Evolutionary conservation across 148 eudicot genomes (phyloP).

Genomic region (Spergularia marina): DNA sequence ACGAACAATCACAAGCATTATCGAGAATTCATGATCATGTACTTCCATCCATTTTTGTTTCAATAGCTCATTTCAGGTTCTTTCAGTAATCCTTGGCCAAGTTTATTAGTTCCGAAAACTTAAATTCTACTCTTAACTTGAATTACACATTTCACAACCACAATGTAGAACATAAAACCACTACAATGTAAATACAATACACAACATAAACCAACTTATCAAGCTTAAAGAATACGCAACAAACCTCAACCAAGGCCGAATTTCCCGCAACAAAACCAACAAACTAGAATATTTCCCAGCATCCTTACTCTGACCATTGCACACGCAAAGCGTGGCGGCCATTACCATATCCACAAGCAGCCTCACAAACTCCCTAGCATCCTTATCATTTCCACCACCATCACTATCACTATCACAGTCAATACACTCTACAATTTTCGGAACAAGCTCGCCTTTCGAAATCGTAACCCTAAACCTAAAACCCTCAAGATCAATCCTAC

Average conservation of each 20-base stretch:
- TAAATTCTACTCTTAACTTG: background rate
- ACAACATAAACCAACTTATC: too few relatives aligned
- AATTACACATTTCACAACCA: background rate
- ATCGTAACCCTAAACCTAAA: slow-evolving; percentile 19
- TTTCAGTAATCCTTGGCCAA: background rate
- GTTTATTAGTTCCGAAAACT: too few relatives aligned
- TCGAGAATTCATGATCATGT: background rate
- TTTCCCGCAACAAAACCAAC: slow-evolving; percentile 47
- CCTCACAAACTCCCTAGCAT: slow-evolving; percentile 23
- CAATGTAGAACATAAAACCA: background rate
- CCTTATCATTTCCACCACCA: background rate
- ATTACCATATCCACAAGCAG: slow-evolving; percentile 56
- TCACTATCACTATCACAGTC: slow-evolving; percentile 1
- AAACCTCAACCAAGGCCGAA: slow-evolving; percentile 71
- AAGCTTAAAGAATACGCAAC: background rate
- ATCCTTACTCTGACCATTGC: slow-evolving; percentile 40
- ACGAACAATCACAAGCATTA: background rate
- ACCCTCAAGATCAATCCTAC: slow-evolving; percentile 28
- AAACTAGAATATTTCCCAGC: slow-evolving; percentile 43
- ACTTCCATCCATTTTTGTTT: background rate
- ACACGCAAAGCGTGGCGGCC: slow-evolving; percentile 49
- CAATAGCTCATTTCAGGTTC: background rate
- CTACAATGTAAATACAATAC: background rate
- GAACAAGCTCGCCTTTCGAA: slow-evolving; percentile 31
- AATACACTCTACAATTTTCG: slow-evolving; percentile 22